These are phyloP conservation scores for Sporobolomyces phaffii DNA, from an alignment of 768 basidiomycete species.

Conservation along the genomic window DNA sequence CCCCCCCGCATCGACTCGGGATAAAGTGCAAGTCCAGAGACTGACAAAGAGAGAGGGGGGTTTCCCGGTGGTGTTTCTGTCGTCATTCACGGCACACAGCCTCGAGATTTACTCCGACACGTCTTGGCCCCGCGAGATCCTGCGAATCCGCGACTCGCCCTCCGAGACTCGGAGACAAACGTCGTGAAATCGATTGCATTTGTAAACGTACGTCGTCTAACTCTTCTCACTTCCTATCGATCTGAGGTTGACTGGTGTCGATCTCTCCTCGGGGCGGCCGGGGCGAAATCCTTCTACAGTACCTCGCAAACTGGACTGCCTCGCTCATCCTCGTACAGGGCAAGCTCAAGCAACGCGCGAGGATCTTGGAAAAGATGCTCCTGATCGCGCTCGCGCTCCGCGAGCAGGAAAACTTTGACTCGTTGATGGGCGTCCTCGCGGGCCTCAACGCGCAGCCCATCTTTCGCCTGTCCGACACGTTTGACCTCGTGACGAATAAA, in stretches of 20 bases:
- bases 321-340: constrained; percentile 85
- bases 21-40: too few species aligned
- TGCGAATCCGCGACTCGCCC: constrained; percentile 24
- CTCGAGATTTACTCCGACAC: constrained; percentile 42
- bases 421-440: constrained; percentile 84
- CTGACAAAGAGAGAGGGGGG: too few species aligned
- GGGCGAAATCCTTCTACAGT: too few species aligned
- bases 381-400: constrained; percentile 75
- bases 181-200: constrained; percentile 38
- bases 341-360: constrained; percentile 65
- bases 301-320: constrained; percentile 60
- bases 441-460: constrained; percentile 81
- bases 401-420: constrained; percentile 82
- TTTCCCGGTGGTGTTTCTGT: not conserved
- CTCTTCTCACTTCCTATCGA: not conserved
- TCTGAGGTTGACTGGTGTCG: not conserved
- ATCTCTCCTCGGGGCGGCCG: too few species aligned
- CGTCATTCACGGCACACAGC: constrained; percentile 11
- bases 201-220: constrained; percentile 33
- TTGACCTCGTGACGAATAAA: constrained; percentile 64
- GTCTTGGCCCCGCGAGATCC: constrained; percentile 42
- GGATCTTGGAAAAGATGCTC: constrained; percentile 81
- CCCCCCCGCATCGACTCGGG: too few species aligned
- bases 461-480: constrained; percentile 64
- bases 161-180: constrained; percentile 29